phyloP scores from a whole-genome alignment of 2,329 filamentous ascomycete species.

The Davidsoniella virescens region DNA sequence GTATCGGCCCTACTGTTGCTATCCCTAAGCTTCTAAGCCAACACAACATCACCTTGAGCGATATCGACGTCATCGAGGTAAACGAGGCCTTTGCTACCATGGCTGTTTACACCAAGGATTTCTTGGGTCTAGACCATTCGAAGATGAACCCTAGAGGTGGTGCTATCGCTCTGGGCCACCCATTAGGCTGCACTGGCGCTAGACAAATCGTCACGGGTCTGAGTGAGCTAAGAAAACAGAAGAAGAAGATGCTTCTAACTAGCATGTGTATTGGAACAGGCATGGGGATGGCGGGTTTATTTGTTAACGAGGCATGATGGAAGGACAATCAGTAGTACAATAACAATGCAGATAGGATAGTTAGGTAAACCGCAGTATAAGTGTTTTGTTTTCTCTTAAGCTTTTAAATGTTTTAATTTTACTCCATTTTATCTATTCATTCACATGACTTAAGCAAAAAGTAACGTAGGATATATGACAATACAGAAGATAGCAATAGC shows the following conservation, averaged over 20 bases:
- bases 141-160: slow-evolving; percentile 74
- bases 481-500: neutral
- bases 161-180: slow-evolving; percentile 70
- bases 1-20: slow-evolving; percentile 63
- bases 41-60: slow-evolving; percentile 60
- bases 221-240: slow-evolving; percentile 65
- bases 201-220: slow-evolving; percentile 79
- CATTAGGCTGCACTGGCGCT: slow-evolving; percentile 61
- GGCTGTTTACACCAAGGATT: slow-evolving; percentile 82
- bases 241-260: slow-evolving; percentile 82
- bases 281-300: slow-evolving; percentile 51
- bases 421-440: too few species aligned
- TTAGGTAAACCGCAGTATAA: neutral
- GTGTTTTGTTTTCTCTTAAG: neutral
- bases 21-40: slow-evolving; percentile 72
- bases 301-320: slow-evolving; percentile 36
- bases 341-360: neutral
- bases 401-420: too few species aligned
- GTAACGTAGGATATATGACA: neutral
- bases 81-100: slow-evolving; percentile 98
- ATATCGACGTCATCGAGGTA: slow-evolving; percentile 80
- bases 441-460: neutral
- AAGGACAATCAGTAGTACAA: neutral
- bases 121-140: slow-evolving; percentile 49
- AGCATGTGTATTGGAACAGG: slow-evolving; percentile 74